A percentile compares a stretch with the other conserved stretches of the same genome.
Evolutionary conservation across 2,329 filamentous ascomycete species (phyloP).

Genomic region (Microcyclospora pomicola): DNA sequence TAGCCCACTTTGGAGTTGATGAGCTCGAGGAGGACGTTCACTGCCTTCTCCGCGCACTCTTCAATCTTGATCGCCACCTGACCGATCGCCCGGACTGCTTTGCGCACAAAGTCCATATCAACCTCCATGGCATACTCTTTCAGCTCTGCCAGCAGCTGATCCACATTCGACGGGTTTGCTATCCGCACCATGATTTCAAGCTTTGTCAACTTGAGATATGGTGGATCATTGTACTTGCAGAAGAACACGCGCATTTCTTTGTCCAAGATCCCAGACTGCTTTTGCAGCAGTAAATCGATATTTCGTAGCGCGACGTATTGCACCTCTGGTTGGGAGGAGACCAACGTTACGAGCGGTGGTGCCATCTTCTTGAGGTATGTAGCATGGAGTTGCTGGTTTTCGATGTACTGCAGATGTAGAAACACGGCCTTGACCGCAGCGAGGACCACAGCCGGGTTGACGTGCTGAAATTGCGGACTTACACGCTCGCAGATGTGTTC

Average conservation of each 20-base stretch:
- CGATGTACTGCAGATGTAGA: conserved; percentile 76
- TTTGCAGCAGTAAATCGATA: conserved; percentile 89
- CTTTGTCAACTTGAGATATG: conserved; percentile 94
- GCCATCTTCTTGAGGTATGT: conserved; percentile 98
- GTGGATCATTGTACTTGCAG: conserved; percentile 98
- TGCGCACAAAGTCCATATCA: conserved; percentile 95
- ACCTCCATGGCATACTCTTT: conserved; percentile 98
- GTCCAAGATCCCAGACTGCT: conserved; percentile 89
- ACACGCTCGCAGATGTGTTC: conserved; percentile 98
- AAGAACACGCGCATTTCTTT: conserved; percentile 98
- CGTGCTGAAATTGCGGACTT: conserved; percentile 92
- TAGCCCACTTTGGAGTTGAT: conserved; percentile 98
- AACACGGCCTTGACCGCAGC: conserved; percentile 98
- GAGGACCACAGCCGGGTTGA: conserved; percentile 90
- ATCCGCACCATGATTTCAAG: conserved; percentile 99
- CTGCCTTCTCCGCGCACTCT: conserved; percentile 83
- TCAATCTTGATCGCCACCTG: conserved; percentile 99
- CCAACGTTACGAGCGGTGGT: conserved; percentile 83
- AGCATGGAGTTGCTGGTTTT: conserved; percentile 58
- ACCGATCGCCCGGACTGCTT: conserved; percentile 89
- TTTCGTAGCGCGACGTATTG: conserved; percentile 95
- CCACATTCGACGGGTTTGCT: conserved; percentile 91
- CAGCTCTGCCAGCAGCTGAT: conserved; percentile 82
- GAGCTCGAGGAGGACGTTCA: conserved; percentile 81
- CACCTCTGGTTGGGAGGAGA: conserved; percentile 90